phyloP scores from a whole-genome alignment of 2,329 filamentous ascomycete genomes.

The Clarireedia paspali region DNA sequence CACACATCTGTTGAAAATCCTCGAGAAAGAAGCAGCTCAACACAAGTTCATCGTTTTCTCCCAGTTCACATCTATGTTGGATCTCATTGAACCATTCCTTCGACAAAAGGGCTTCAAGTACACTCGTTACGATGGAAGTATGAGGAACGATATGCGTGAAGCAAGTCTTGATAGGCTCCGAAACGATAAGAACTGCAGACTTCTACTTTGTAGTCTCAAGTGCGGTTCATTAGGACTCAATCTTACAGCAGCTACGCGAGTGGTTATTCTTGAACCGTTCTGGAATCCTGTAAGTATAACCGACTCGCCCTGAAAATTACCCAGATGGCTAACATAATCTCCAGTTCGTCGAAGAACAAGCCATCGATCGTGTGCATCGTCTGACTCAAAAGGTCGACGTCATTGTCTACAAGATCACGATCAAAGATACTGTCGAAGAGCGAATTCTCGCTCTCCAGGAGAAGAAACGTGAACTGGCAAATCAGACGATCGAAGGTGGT shows the following conservation, averaged over 20 bases:
- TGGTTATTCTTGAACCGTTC: conserved; percentile 94
- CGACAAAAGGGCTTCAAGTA: conserved; percentile 65
- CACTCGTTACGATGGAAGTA: conserved; percentile 87
- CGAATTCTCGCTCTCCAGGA: conserved; percentile 92
- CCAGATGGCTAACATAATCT: not conserved
- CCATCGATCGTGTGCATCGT: conserved; percentile 96
- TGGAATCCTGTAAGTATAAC: conserved; percentile 67
- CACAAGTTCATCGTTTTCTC: conserved; percentile 99
- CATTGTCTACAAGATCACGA: conserved; percentile 87
- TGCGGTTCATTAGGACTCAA: conserved; percentile 92
- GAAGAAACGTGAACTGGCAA: conserved; percentile 86
- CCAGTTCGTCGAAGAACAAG: conserved; percentile 94
- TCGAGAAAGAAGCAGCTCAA: conserved; percentile 66
- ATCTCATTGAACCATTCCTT: conserved; percentile 90
- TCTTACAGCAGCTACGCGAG: conserved; percentile 83
- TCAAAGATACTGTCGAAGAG: conserved; percentile 82
- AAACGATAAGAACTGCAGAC: conserved; percentile 64
- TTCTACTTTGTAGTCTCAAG: conserved; percentile 87
- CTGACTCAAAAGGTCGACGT: conserved; percentile 95
- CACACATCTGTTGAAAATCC: conserved; percentile 71
- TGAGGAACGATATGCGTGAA: conserved; percentile 90
- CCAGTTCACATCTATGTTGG: conserved; percentile 96
- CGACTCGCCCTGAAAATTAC: not conserved
- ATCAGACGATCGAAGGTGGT: conserved; percentile 79
- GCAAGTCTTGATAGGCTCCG: conserved; percentile 72